These are phyloP conservation scores for Tuber aestivum DNA, from an alignment of 495 filamentous ascomycete genomes.

Conservation along the genomic window DNA sequence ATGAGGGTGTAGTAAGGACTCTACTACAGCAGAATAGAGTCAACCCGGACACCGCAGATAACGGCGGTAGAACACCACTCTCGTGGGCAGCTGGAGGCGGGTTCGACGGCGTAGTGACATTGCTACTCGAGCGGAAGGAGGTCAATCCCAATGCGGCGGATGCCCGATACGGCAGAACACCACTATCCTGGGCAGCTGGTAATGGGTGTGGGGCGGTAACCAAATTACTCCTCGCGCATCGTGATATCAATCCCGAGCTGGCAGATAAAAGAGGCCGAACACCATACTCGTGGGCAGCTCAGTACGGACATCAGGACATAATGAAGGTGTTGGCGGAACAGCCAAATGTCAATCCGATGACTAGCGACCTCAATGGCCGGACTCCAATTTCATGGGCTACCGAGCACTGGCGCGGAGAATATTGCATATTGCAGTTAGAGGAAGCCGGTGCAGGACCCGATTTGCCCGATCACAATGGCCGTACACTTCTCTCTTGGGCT, in stretches of 20 bases:
- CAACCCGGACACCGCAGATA: slow-evolving; percentile 14
- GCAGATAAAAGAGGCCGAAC: slow-evolving; percentile 22
- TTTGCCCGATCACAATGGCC: slow-evolving; percentile 2
- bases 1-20: slow-evolving; percentile 32
- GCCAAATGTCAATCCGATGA: slow-evolving; percentile 19
- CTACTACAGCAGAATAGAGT: slow-evolving; percentile 25
- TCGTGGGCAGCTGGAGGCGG: slow-evolving; percentile 23
- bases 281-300: slow-evolving; percentile 24
- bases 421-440: slow-evolving; percentile 26
- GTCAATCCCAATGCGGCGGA: slow-evolving; percentile 19
- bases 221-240: slow-evolving; percentile 17
- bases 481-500: slow-evolving; percentile 18
- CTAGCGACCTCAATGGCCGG: slow-evolving; percentile 15
- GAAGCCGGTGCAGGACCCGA: slow-evolving; percentile 20
- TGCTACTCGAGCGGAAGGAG: slow-evolving; percentile 11
- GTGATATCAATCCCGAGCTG: slow-evolving; percentile 13
- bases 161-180: slow-evolving; percentile 14
- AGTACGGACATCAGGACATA: slow-evolving; percentile 25
- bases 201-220: slow-evolving; percentile 34
- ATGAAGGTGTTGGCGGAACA: slow-evolving; percentile 32
- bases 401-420: slow-evolving; percentile 20
- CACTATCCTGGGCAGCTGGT: slow-evolving; percentile 24
- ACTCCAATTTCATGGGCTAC: slow-evolving; percentile 31
- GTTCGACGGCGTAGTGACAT: slow-evolving; percentile 16
- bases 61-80: slow-evolving; percentile 12